phyloP scores from a whole-genome alignment of 2,329 filamentous ascomycete genomes.

The Tympanopsis confertula region DNA sequence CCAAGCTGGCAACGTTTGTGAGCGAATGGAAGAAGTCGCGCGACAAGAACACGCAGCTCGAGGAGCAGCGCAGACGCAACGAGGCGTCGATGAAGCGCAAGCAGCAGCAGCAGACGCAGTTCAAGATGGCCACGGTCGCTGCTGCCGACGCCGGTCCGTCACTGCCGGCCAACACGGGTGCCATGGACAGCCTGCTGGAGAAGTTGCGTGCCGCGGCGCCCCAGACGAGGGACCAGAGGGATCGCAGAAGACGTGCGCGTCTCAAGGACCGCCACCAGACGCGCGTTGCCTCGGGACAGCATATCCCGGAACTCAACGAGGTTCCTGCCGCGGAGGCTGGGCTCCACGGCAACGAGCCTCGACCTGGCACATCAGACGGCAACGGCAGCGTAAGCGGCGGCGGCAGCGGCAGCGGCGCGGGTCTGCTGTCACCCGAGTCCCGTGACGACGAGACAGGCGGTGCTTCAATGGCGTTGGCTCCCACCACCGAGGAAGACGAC shows the following conservation, averaged over 20 bases:
- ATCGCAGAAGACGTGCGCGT: conserved; percentile 73
- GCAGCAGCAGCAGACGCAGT: conserved; percentile 57
- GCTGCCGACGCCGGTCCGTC: conserved; percentile 29
- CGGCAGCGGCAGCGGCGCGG: conserved; percentile 11
- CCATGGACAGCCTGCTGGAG: conserved; percentile 91
- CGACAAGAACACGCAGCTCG: conserved; percentile 77
- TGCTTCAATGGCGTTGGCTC: conserved; percentile 29
- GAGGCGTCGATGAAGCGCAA: conserved; percentile 85
- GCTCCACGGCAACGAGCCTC: conserved; percentile 28
- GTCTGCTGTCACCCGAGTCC: conserved; percentile 9
- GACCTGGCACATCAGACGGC: conserved; percentile 26
- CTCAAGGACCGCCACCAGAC: conserved; percentile 86
- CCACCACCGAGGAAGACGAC: conserved; percentile 45
- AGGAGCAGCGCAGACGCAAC: conserved; percentile 74
- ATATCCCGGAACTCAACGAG: conserved; percentile 64
- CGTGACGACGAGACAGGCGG: conserved; percentile 16
- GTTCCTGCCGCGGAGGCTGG: conserved; percentile 31
- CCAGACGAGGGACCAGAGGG: conserved; percentile 77
- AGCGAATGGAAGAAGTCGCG: conserved; percentile 90
- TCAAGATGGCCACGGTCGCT: conserved; percentile 22
- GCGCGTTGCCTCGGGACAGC: conserved; percentile 79
- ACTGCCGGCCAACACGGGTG: conserved; percentile 66
- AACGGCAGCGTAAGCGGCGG: conserved; percentile 12
- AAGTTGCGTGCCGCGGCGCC: conserved; percentile 88
- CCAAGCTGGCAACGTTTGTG: conserved; percentile 83